Base-by-base conservation (phyloP, 805 yeast genomes). In the Cyberlindnera amylophila region DNA sequence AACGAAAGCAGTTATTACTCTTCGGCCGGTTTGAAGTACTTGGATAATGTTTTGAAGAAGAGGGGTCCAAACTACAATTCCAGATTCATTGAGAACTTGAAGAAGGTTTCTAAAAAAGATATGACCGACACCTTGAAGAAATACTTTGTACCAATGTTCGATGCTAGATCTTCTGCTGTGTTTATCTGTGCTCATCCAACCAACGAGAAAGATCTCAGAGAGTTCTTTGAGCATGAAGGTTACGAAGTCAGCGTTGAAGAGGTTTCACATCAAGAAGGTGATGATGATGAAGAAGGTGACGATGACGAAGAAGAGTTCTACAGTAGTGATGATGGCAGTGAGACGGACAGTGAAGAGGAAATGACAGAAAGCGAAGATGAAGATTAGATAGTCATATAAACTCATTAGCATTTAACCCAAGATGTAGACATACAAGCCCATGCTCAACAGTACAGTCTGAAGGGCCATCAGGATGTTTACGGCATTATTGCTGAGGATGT, bases 101-200 rank as follows among this genome's bases (percentile, higher is more conserved):
- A 75, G 32, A 49, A 64, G 11, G 72, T 83, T 14, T 77, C 82
- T 0, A 64, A 65, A 14, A 74, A 71, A 0, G 85, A 85, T 44
- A 61, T 81, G 50, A 60, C 69, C 5, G 58, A 67, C 49, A 63
- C 66, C 40, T 66, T 86, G 58, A 67, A 74, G 36, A 73, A 69
- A 42, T 88, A 86, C 57, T 76, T 85, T 55, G 63, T 73, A 23
- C 81, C 82, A 2, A 54, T 91, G 41, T 91, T 91, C 60, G 71
- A 78, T 31, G 52, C 79, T 10, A 56, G 66, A 0, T 62, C 62
- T 1, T 79, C 93, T 11, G 65, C 74, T 17, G 71, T 86, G 9
- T 89, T 88, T 55, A 67, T 81, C 3, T 79, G 88, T 54, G 75
- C 90, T 42, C 89, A 93, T 51, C 84, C 91, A 3, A 66, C 81